Percentiles rank a stretch among this genome's conserved stretches.
These are phyloP conservation scores for Aspergillus coremiiformis DNA, from an alignment of 495 filamentous ascomycete genomes.

Conservation along the genomic window DNA sequence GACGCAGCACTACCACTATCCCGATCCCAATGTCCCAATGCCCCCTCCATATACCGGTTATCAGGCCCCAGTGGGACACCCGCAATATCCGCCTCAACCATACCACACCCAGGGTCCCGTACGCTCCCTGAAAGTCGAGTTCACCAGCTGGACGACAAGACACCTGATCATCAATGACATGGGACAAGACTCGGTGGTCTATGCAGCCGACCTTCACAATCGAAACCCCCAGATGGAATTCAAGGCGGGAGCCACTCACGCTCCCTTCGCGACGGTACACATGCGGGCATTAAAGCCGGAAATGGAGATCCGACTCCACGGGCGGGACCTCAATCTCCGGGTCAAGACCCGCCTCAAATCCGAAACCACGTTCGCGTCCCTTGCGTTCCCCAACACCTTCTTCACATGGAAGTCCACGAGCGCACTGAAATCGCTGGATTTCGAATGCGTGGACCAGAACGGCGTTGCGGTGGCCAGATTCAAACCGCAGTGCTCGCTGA, in stretches of 20 bases:
- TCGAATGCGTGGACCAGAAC: constrained; percentile 8
- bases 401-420: constrained; percentile 5
- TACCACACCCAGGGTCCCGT: background rate
- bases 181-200: background rate
- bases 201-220: background rate
- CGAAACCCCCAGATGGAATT: constrained; percentile 2
- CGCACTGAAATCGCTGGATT: constrained; percentile 6
- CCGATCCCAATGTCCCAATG: background rate
- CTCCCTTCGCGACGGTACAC: background rate
- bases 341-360: constrained; percentile 1
- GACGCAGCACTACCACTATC: background rate
- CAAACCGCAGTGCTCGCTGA: constrained; percentile 1
- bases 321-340: background rate
- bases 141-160: constrained; percentile 1
- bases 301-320: background rate
- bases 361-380: constrained; percentile 2
- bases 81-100: constrained; percentile 1
- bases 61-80: background rate
- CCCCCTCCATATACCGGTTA: background rate
- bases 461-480: constrained; percentile 2
- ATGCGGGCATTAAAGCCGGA: background rate
- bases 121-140: constrained; percentile 6
- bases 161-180: background rate
- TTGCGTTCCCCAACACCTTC: background rate
- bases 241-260: background rate